Conservation (phyloP, 345 rosid genomes). For the Bruguiera parviflora region DNA sequence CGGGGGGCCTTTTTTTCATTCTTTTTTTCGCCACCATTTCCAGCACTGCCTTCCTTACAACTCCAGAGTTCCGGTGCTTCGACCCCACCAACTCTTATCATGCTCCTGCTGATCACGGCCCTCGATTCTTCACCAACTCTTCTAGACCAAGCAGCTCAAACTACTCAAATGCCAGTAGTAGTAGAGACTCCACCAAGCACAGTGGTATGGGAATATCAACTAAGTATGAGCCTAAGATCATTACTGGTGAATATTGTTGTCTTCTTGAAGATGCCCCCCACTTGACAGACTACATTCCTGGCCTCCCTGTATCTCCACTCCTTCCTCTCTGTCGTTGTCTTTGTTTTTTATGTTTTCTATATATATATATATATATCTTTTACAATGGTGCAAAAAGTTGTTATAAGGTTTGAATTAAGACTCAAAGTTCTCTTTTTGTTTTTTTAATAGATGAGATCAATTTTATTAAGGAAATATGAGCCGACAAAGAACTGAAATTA, state of each 20-base stretch:
- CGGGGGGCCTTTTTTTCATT: too few relatives aligned
- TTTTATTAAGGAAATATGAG: neutral
- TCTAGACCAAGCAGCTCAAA: neutral
- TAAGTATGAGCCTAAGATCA: conserved; percentile 27
- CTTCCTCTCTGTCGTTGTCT: neutral
- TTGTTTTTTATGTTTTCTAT: neutral
- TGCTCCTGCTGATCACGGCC: conserved; percentile 1
- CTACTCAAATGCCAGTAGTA: too few relatives aligned
- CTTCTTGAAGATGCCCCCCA: conserved; percentile 58
- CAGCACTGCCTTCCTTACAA: conserved; percentile 34
- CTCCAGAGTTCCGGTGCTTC: conserved; percentile 41
- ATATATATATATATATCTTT: too few relatives aligned
- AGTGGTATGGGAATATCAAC: neutral
- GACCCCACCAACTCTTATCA: conserved; percentile 22
- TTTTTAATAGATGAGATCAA: neutral
- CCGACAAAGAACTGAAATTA: neutral
- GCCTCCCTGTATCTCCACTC: conserved; percentile 34
- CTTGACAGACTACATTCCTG: conserved; percentile 40
- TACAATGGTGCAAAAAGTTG: too few relatives aligned
- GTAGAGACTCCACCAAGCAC: neutral
- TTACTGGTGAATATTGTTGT: conserved; percentile 37
- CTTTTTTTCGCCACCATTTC: conserved; percentile 13
- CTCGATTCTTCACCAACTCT: conserved; percentile 1
- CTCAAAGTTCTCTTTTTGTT: neutral
- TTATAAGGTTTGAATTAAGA: too few relatives aligned